Evolutionary conservation across 352 stramenopile genomes (phyloP), one percentile per base, ranked within the genome.

Genomic region (Phytophthora sansomeana): DNA sequence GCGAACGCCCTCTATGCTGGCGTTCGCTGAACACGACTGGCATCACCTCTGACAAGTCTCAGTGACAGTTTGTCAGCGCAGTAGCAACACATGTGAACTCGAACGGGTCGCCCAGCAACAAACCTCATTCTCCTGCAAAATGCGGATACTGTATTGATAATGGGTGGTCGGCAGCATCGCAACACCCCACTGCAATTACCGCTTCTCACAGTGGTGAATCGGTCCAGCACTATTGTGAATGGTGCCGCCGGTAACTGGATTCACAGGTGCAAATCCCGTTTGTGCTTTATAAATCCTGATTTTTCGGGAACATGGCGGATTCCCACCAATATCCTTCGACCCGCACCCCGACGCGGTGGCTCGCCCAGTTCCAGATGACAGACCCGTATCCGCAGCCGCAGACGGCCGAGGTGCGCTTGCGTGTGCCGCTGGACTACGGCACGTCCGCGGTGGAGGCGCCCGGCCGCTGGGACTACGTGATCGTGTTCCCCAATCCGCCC

Each of bases 381-480:
- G 71, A 79, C 29, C 63, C 68, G 13, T 76, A 79, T 46, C 67
- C 67, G 26, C 67, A 70, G 44, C 67, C 72, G 16, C 72, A 79
- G 63, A 79, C 72, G 3, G 72, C 72, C 16, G 63, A 76, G 58
- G 7, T 77, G 36, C 62, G 73, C 32, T 39, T 75, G 47, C 74
- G 60, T 29, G 58, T 74, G 49, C 79, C 79, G 32, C 52, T 79
- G n/a, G 63, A 78, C 57, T 86, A 88, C 63, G 81, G 80, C 55
- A 79, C 78, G 26, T 80, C 86, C 32, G 57, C 55, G 8, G 17
- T 29, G 42, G 77, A 77, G 14, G 38, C 74, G 21, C 39, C 66
- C 10, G 73, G 58, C 6, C 83, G 81, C 51, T 96, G 87, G 85
- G 87, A 94, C 75, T 96, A 93, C 60, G 84, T 91, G 51, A 90